Evolutionary conservation across 345 rosid genomes (phyloP).

Genomic region (Syzygium aqueum): DNA sequence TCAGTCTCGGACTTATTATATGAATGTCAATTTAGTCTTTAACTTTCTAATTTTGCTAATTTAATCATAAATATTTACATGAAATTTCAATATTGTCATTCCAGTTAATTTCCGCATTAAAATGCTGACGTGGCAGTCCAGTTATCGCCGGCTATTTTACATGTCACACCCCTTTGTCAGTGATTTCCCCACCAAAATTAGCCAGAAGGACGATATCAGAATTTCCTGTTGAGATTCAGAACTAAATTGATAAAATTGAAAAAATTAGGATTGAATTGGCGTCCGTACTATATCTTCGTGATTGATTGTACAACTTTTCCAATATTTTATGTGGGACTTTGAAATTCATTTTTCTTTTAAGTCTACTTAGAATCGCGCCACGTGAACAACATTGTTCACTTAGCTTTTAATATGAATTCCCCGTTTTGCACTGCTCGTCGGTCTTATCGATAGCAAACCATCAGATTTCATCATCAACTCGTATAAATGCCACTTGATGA

Average conservation of each 20-base stretch:
- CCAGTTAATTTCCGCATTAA: accelerated
- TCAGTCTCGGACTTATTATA: neutral
- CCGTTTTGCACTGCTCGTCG: neutral
- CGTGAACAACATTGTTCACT: neutral
- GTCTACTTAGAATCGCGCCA: neutral
- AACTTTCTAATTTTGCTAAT: accelerated
- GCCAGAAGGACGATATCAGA: neutral
- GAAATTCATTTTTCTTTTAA: neutral
- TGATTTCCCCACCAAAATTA: neutral
- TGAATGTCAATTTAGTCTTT: accelerated
- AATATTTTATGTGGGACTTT: neutral
- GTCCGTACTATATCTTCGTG: accelerated
- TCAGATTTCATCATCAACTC: neutral
- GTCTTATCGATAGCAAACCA: neutral
- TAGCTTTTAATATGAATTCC: neutral
- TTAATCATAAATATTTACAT: accelerated
- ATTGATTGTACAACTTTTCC: neutral
- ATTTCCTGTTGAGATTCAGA: accelerated
- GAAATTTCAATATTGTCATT: neutral
- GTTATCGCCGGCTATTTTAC: neutral
- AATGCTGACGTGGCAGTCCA: accelerated
- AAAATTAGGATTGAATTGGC: neutral
- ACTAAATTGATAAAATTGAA: neutral
- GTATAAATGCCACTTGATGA: neutral
- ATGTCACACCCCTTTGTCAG: accelerated